phyloP scores from a whole-genome alignment of 441 rosid species.

The Pelargonium fulgidum region DNA sequence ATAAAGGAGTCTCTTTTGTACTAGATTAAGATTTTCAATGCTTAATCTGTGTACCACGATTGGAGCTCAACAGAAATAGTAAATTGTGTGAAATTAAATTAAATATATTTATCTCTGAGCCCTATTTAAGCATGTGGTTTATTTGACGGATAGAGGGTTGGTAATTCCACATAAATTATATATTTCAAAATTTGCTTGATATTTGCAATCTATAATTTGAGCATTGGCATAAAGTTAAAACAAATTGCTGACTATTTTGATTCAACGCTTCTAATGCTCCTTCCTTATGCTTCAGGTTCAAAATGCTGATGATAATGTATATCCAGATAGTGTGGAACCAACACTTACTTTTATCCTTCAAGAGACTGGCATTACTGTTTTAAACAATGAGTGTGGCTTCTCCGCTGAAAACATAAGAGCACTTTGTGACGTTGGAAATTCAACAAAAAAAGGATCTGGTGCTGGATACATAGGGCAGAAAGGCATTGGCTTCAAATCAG shows the following conservation, averaged over 20 bases:
- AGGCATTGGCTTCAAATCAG: conserved; percentile 99
- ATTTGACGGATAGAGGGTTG: too few species aligned
- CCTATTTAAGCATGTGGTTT: too few species aligned
- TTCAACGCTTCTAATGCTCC: conserved; percentile 22
- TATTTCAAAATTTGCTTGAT: too few species aligned
- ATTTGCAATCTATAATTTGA: background rate
- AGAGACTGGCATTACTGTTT: conserved; percentile 58
- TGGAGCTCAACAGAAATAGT: too few species aligned
- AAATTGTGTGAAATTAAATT: too few species aligned
- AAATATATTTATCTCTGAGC: too few species aligned
- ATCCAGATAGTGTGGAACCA: conserved; percentile 68
- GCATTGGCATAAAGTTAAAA: background rate
- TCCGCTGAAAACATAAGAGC: conserved; percentile 81
- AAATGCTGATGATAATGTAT: conserved; percentile 95
- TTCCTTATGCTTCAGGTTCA: conserved; percentile 68
- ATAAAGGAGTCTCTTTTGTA: too few species aligned
- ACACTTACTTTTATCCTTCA: conserved; percentile 83
- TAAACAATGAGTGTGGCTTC: conserved; percentile 93
- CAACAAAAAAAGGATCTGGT: conserved; percentile 83
- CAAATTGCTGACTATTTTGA: background rate
- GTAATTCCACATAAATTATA: too few species aligned
- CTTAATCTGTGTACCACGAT: too few species aligned
- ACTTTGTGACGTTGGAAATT: conserved; percentile 95
- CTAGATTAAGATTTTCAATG: too few species aligned
- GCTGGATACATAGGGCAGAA: conserved; percentile 94